Conservation (phyloP, 2,329 filamentous ascomycete species). For the Amesomyces nigricolor region DNA sequence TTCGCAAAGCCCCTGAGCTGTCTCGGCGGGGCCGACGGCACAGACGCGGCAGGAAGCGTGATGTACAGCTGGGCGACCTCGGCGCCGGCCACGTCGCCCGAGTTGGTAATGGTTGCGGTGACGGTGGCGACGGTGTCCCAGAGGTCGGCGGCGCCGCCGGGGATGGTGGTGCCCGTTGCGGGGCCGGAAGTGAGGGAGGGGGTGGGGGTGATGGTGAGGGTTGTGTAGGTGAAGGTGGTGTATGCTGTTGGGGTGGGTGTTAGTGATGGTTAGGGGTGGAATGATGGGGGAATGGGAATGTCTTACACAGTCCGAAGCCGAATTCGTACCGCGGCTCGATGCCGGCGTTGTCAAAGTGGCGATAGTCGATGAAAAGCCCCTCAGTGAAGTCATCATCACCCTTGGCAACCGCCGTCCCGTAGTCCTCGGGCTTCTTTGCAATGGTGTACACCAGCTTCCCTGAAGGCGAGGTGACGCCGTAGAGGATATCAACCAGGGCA, state of each 20-base stretch:
- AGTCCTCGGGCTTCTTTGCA: conserved; percentile 42
- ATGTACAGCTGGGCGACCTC: conserved; percentile 61
- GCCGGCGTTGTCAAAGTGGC: conserved; percentile 52
- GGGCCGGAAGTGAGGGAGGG: conserved; percentile 36
- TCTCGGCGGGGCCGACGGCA: conserved; percentile 36
- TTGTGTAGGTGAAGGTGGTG: conserved; percentile 59
- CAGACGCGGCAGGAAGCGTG: conserved; percentile 35
- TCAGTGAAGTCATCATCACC: conserved; percentile 52
- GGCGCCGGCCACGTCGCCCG: conserved; percentile 54
- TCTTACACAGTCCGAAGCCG: conserved; percentile 54
- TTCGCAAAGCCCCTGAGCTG: conserved; percentile 61
- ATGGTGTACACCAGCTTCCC: conserved; percentile 50
- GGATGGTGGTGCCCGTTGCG: conserved; percentile 35
- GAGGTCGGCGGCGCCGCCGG: conserved; percentile 43
- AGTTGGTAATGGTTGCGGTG: conserved; percentile 59
- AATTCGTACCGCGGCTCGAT: conserved; percentile 59
- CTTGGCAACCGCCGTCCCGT: conserved; percentile 34
- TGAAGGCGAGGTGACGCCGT: conserved; percentile 47
- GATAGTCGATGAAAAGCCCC: conserved; percentile 59
- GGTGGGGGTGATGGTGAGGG: conserved; percentile 39
- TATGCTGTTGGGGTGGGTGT: conserved; percentile 47
- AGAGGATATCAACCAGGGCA: conserved; percentile 66
- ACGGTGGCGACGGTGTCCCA: conserved; percentile 44
- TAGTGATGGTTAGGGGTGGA: not conserved
- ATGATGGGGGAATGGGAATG: not conserved